Conservation (phyloP, 768 basidiomycete species). For the Lentinula edodes region DNA sequence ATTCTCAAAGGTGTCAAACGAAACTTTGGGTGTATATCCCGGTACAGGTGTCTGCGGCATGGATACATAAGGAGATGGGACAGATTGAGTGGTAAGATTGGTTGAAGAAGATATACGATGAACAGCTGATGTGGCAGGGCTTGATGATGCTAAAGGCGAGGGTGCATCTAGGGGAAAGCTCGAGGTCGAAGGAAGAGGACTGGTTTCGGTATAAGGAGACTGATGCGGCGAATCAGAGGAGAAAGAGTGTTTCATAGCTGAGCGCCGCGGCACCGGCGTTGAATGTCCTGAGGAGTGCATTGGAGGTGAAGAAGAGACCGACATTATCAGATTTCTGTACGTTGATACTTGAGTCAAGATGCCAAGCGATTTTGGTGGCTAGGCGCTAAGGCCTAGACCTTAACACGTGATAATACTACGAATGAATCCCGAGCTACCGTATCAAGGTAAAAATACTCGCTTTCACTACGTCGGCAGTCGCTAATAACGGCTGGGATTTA, state of each 20-base stretch:
- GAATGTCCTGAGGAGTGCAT: conserved; percentile 1
- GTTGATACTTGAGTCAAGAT: background rate
- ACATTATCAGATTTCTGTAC: background rate
- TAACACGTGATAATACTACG: too few relatives aligned
- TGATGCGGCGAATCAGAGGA: conserved; percentile 1
- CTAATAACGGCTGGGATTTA: too few relatives aligned
- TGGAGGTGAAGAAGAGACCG: background rate
- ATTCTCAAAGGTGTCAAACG: conserved; percentile 87
- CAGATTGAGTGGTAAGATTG: background rate
- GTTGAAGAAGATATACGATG: background rate
- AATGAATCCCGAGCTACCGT: too few relatives aligned
- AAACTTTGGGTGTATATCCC: conserved; percentile 47
- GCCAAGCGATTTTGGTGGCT: background rate
- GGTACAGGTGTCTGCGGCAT: conserved; percentile 6
- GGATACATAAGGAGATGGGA: background rate
- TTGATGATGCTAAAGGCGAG: background rate
- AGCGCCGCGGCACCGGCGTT: conserved; percentile 1
- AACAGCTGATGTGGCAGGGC: background rate
- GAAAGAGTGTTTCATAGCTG: conserved; percentile 6
- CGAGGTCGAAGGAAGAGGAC: background rate
- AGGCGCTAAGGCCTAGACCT: too few relatives aligned
- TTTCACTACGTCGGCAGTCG: too few relatives aligned
- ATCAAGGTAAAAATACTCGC: too few relatives aligned
- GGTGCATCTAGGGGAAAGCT: background rate
- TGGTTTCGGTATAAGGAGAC: background rate